Percentiles rank a stretch among this genome's conserved stretches.
phyloP scores from a whole-genome alignment of 768 basidiomycete species.

The Hygrophorus pudorinus region DNA sequence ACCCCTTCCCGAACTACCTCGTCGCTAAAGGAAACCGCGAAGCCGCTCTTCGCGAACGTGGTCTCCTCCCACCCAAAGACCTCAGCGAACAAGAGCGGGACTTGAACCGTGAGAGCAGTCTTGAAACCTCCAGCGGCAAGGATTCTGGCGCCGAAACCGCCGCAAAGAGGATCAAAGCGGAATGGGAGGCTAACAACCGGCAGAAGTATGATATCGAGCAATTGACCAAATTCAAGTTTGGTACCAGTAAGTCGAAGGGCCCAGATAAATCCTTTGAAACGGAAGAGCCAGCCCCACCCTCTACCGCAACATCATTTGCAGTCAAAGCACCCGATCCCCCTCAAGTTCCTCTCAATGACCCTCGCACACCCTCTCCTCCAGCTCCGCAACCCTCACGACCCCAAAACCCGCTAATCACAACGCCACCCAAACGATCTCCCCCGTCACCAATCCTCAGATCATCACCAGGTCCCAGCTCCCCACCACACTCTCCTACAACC shows the following conservation, averaged over 20 bases:
- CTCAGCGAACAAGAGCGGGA: slow-evolving; percentile 31
- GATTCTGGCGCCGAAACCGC: slow-evolving; percentile 24
- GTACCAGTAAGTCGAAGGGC: slow-evolving; percentile 17
- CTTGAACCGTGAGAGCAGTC: slow-evolving; percentile 26
- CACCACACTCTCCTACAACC: slow-evolving; percentile 1
- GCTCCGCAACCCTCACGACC: background rate
- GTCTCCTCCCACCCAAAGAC: slow-evolving; percentile 42
- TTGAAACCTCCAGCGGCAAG: slow-evolving; percentile 15
- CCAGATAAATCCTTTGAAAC: slow-evolving; percentile 6
- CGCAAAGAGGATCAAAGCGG: slow-evolving; percentile 42
- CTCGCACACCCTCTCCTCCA: background rate
- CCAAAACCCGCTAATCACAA: no score
- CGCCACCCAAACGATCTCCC: no score
- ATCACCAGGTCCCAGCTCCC: slow-evolving; percentile 6
- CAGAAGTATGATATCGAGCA: slow-evolving; percentile 13
- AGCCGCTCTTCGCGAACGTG: slow-evolving; percentile 51
- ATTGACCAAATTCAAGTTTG: slow-evolving; percentile 24
- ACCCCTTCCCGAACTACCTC: slow-evolving; percentile 14
- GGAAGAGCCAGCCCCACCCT: background rate
- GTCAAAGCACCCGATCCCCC: no score
- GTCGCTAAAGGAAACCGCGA: slow-evolving; percentile 32
- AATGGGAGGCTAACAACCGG: slow-evolving; percentile 39
- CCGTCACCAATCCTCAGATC: background rate
- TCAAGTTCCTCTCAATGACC: slow-evolving; percentile 2
- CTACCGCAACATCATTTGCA: background rate